A percentile compares a stretch with the other conserved stretches of the same genome.
These are phyloP conservation scores for Scopulariopsis brevicaulis DNA, from an alignment of 2,329 filamentous ascomycete species.

Conservation along the genomic window DNA sequence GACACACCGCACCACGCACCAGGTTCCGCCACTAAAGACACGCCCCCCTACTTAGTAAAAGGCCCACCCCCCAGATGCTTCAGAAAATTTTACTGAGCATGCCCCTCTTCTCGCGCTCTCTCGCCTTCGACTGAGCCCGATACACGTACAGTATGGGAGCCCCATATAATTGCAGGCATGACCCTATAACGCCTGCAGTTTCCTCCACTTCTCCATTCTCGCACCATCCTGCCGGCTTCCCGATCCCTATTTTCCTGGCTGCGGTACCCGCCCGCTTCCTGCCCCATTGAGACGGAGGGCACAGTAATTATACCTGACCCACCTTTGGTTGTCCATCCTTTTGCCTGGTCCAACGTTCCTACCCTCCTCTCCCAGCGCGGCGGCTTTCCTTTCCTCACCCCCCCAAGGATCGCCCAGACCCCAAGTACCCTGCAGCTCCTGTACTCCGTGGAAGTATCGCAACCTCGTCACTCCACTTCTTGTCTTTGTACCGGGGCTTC, in stretches of 20 bases:
- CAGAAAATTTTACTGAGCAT: not conserved
- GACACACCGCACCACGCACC: conserved; percentile 1
- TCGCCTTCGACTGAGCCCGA: not conserved
- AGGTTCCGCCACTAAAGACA: not conserved
- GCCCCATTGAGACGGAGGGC: not conserved
- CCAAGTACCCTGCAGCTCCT: not conserved
- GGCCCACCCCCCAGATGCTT: not conserved
- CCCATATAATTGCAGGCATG: not conserved
- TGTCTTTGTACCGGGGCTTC: conserved; percentile 1
- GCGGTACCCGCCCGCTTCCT: not conserved
- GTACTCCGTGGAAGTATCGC: not conserved
- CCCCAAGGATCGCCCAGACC: not conserved
- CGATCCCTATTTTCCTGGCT: not conserved
- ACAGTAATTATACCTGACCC: not conserved
- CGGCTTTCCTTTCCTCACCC: not conserved
- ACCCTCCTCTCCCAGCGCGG: not conserved
- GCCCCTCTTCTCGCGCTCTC: not conserved
- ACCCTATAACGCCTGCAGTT: not conserved
- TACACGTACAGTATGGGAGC: not conserved
- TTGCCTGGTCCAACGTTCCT: not conserved
- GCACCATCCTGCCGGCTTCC: not conserved
- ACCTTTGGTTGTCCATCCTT: not conserved
- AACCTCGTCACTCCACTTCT: not conserved
- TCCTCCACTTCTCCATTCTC: not conserved
- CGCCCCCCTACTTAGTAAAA: not conserved